Conservation (phyloP, 495 filamentous ascomycete genomes). For the Aspergillus sparsus region DNA sequence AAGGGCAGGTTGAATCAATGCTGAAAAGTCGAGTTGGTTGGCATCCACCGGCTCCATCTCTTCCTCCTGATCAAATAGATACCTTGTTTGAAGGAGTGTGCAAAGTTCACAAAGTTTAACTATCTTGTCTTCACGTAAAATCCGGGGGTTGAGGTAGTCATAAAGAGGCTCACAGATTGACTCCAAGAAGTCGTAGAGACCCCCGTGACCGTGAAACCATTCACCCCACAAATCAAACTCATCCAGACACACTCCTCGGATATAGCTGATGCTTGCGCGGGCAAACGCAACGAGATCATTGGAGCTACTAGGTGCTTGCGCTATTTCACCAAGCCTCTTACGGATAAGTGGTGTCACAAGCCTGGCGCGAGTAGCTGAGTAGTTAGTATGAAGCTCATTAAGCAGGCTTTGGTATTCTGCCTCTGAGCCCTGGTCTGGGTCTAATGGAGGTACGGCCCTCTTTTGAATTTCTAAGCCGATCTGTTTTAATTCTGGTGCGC, state of each 20-base stretch:
- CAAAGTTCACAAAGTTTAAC: conserved; percentile 80
- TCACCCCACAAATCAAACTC: conserved; percentile 75
- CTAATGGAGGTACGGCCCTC: conserved; percentile 59
- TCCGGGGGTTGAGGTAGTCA: conserved; percentile 67
- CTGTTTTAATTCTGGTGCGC: conserved; percentile 64
- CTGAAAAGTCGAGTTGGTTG: conserved; percentile 65
- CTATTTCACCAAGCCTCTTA: conserved; percentile 66
- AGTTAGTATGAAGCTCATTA: conserved; percentile 67
- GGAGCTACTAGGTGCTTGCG: conserved; percentile 63
- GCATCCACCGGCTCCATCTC: conserved; percentile 56
- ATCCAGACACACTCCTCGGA: conserved; percentile 69
- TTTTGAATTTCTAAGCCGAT: conserved; percentile 70
- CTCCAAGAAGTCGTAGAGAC: conserved; percentile 71
- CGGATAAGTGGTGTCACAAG: conserved; percentile 59
- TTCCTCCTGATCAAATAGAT: conserved; percentile 73
- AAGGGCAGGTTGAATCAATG: conserved; percentile 65
- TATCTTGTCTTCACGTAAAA: conserved; percentile 69
- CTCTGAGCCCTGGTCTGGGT: conserved; percentile 62
- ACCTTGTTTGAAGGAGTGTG: conserved; percentile 79
- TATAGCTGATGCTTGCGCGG: conserved; percentile 67
- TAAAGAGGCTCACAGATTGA: conserved; percentile 75
- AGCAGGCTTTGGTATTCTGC: conserved; percentile 67
- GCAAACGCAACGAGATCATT: conserved; percentile 70
- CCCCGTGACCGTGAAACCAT: conserved; percentile 71
- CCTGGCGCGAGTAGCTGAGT: conserved; percentile 58